These are phyloP conservation scores for Vitis hybrid DNA, from an alignment of 177 flowering plant species.

Conservation along the genomic window DNA sequence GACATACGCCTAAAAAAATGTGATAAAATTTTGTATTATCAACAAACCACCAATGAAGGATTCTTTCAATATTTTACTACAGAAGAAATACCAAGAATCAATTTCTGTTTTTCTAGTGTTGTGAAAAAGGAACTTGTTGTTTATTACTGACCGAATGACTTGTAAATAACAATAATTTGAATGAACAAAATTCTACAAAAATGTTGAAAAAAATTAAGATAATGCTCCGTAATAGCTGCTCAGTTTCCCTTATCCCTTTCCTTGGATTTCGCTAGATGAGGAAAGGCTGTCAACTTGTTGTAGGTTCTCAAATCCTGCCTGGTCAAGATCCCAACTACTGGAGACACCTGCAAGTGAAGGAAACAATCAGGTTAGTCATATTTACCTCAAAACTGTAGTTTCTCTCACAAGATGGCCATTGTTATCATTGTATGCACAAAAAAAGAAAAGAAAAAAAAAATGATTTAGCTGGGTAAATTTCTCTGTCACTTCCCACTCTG, in stretches of 20 bases:
- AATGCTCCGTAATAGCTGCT: background rate
- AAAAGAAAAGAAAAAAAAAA: background rate
- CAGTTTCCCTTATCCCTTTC: constrained; percentile 40
- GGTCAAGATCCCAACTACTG: constrained; percentile 86
- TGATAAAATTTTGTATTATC: too few relatives aligned
- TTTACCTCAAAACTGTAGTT: background rate
- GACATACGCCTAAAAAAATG: too few relatives aligned
- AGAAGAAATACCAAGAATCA: too few relatives aligned
- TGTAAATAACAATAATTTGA: too few relatives aligned
- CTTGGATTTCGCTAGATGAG: constrained; percentile 60
- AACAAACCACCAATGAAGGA: too few relatives aligned
- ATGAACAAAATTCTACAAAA: too few relatives aligned
- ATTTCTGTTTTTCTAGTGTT: too few relatives aligned
- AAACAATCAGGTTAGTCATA: constrained; percentile 20
- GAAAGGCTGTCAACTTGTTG: constrained; percentile 75
- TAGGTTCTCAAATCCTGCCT: constrained; percentile 83
- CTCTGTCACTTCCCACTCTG: constrained; percentile 77
- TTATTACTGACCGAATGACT: too few relatives aligned
- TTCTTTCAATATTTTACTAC: too few relatives aligned
- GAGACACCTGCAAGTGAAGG: constrained; percentile 53
- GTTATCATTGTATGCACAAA: background rate
- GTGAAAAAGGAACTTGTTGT: too few relatives aligned
- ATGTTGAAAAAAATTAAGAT: too few relatives aligned
- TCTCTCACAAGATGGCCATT: background rate
- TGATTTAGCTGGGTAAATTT: constrained; percentile 57